Conservation (phyloP, 495 filamentous ascomycete species). For the Lepidopterella palustris region DNA sequence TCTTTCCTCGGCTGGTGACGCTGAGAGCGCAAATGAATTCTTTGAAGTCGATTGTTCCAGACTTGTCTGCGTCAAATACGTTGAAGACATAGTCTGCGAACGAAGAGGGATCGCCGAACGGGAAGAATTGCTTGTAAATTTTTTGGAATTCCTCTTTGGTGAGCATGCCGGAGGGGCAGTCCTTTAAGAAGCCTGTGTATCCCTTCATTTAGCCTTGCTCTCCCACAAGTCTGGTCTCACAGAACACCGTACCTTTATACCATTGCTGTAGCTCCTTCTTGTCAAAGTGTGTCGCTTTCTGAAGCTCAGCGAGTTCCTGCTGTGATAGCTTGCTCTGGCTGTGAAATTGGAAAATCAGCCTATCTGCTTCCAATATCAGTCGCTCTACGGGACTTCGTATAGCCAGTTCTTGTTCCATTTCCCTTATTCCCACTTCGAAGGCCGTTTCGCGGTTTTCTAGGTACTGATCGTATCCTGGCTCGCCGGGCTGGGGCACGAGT, state of each 20-base stretch:
- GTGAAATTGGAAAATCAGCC: conserved; percentile 22
- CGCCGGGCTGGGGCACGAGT: conserved; percentile 17
- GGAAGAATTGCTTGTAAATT: conserved; percentile 99
- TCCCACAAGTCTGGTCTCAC: not conserved
- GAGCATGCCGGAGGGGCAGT: conserved; percentile 92
- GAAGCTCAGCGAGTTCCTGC: conserved; percentile 88
- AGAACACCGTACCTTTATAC: conserved; percentile 75
- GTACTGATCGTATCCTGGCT: conserved; percentile 15
- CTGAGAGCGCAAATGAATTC: conserved; percentile 98
- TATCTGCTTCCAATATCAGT: not conserved
- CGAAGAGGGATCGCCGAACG: conserved; percentile 91
- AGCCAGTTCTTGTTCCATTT: conserved; percentile 4
- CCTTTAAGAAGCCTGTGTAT: conserved; percentile 82
- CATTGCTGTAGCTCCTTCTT: conserved; percentile 99
- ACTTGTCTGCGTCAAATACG: conserved; percentile 96
- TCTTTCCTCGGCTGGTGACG: conserved; percentile 92
- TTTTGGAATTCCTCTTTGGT: conserved; percentile 99
- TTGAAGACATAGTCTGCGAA: conserved; percentile 99
- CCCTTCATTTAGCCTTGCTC: not conserved
- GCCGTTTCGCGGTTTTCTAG: conserved; percentile 1
- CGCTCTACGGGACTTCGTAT: conserved; percentile 3
- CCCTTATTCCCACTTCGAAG: conserved; percentile 5
- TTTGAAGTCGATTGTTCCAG: conserved; percentile 97
- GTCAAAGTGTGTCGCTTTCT: conserved; percentile 95
- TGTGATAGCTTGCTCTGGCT: conserved; percentile 75